Conservation (phyloP, 352 stramenopile species). For the Globisporangium middletonii region DNA sequence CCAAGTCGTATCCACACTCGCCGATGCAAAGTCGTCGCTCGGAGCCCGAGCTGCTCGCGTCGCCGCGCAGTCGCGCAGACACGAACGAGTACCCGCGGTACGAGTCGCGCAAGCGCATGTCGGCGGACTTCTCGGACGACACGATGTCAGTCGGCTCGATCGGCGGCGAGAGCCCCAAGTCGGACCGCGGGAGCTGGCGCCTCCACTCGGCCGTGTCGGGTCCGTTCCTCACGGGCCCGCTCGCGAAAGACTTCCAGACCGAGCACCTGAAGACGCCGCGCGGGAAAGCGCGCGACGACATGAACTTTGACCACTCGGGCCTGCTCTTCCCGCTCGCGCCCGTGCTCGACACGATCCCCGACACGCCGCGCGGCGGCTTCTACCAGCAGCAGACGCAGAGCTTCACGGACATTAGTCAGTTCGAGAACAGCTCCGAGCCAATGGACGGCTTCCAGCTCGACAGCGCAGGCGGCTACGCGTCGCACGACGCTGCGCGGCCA, state of each 20-base stretch:
- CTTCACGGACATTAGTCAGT: conserved; percentile 19
- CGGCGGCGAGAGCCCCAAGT: conserved; percentile 25
- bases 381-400: conserved; percentile 15
- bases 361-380: conserved; percentile 15
- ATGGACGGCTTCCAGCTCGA: conserved; percentile 18
- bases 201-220: conserved; percentile 23
- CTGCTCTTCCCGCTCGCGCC: conserved; percentile 32
- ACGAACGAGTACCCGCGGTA: conserved; percentile 11
- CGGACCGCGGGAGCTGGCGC: conserved; percentile 23
- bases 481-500: neutral
- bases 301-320: conserved; percentile 25
- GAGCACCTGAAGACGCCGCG: conserved; percentile 26
- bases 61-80: conserved; percentile 4
- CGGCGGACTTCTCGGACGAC: conserved; percentile 22
- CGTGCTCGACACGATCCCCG: conserved; percentile 19
- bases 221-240: conserved; percentile 31
- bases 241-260: conserved; percentile 25
- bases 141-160: conserved; percentile 30
- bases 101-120: conserved; percentile 15
- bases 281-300: conserved; percentile 16
- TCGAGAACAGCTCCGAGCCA: conserved; percentile 14
- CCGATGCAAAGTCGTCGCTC: conserved; percentile 12
- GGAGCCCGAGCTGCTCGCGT: conserved; percentile 11
- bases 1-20: conserved; percentile 12
- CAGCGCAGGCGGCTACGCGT: neutral